These are phyloP conservation scores for Leccinum barrowsii DNA, from an alignment of 768 basidiomycete genomes.

Conservation along the genomic window DNA sequence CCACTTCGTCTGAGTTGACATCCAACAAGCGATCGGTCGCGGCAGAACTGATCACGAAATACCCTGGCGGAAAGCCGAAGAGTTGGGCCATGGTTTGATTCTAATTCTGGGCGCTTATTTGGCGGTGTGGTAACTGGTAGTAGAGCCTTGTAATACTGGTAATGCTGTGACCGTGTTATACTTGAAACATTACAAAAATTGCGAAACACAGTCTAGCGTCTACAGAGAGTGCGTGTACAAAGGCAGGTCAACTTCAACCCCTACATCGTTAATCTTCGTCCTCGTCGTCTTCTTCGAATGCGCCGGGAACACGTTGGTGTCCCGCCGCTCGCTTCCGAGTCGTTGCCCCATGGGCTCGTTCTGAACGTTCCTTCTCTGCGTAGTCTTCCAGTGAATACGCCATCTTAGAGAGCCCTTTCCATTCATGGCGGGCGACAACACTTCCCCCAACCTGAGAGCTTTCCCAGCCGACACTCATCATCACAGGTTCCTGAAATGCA, in stretches of 20 bases:
- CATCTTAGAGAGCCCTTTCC: slow-evolving; percentile 87
- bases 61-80: slow-evolving; percentile 36
- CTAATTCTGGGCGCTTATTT: neutral
- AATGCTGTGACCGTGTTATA: neutral
- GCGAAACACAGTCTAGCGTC: too few relatives aligned
- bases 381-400: slow-evolving; percentile 66
- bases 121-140: neutral
- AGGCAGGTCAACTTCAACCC: neutral
- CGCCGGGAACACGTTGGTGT: slow-evolving; percentile 24
- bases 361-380: slow-evolving; percentile 50
- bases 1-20: slow-evolving; percentile 29
- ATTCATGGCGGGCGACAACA: slow-evolving; percentile 88
- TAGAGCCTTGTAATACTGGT: neutral
- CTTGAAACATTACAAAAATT: too few relatives aligned
- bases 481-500: slow-evolving; percentile 64
- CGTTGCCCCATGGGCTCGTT: slow-evolving; percentile 26
- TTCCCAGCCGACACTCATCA: slow-evolving; percentile 94
- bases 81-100: slow-evolving; percentile 21
- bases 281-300: slow-evolving; percentile 24
- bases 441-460: slow-evolving; percentile 55
- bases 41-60: slow-evolving; percentile 38
- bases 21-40: slow-evolving; percentile 37
- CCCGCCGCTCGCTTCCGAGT: slow-evolving; percentile 8
- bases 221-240: neutral
- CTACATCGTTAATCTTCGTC: slow-evolving; percentile 13